Evolutionary conservation across 805 yeast genomes (phyloP).

Genomic region (Metschnikowia chrysomelidarum): DNA sequence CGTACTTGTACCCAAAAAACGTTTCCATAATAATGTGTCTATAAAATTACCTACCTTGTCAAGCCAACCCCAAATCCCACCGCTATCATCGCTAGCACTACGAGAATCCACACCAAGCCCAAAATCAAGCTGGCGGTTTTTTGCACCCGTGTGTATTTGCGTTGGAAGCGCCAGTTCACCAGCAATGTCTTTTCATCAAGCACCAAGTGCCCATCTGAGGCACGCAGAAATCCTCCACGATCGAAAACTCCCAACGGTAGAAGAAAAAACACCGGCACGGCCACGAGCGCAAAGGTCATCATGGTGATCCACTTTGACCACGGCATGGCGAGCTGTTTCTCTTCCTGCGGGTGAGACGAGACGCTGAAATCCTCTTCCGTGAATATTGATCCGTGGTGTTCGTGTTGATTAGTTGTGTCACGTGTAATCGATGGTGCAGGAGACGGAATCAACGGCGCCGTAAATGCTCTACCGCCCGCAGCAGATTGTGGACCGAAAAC

Average conservation of each 20-base stretch:
- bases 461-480: no score
- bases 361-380: background rate
- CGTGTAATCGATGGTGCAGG: constrained; percentile 15
- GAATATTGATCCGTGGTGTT: constrained; percentile 8
- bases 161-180: constrained; percentile 12
- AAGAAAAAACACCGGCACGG: constrained; percentile 40
- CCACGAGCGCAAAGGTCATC: constrained; percentile 32
- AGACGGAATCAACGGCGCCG: constrained; percentile 2
- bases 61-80: constrained; percentile 36
- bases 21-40: no score
- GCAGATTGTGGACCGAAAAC: no score
- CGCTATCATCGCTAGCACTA: constrained; percentile 39
- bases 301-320: constrained; percentile 23
- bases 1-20: no score
- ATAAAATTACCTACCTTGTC: background rate
- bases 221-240: constrained; percentile 18
- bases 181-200: constrained; percentile 6
- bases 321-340: constrained; percentile 5
- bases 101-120: constrained; percentile 34
- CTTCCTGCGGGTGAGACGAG: constrained; percentile 1
- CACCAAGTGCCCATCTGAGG: constrained; percentile 12
- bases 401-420: constrained; percentile 11
- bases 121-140: constrained; percentile 29
- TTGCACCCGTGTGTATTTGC: constrained; percentile 22
- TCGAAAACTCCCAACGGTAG: constrained; percentile 37